A percentile compares a stretch with the other conserved stretches of the same genome.
Evolutionary conservation across 2,329 filamentous ascomycete genomes (phyloP).

Genomic region (Thermoascus crustaceus): DNA sequence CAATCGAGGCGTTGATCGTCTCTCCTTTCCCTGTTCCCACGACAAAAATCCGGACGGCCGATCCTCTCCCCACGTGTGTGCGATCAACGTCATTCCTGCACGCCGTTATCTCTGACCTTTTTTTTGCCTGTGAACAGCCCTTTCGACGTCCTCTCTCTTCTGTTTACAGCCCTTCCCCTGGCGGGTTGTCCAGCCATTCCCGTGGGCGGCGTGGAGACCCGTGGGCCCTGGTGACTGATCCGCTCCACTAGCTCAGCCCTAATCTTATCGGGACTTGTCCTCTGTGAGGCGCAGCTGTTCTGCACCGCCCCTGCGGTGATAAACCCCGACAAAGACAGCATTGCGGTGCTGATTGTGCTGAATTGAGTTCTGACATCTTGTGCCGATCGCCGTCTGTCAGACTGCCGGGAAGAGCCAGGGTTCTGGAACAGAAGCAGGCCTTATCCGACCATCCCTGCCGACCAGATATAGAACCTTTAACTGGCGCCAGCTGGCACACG

Average conservation of each 20-base stretch:
- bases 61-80: no score
- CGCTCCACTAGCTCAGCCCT: background rate
- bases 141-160: background rate
- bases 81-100: background rate
- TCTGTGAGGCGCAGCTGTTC: no score
- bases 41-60: background rate
- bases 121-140: background rate
- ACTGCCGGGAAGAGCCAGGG: no score
- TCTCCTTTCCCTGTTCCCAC: background rate
- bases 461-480: no score
- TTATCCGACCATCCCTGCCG: no score
- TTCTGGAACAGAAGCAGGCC: no score
- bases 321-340: background rate
- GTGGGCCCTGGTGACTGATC: background rate
- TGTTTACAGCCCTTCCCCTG: background rate
- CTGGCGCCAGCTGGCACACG: no score
- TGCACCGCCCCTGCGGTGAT: background rate
- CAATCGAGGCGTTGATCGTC: slow-evolving; percentile 1
- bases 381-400: no score
- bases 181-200: background rate
- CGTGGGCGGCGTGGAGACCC: background rate
- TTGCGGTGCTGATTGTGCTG: no score
- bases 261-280: slow-evolving; percentile 1
- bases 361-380: no score
- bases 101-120: background rate